These are phyloP conservation scores for Hanseniaspora thailandica DNA, from an alignment of 805 yeast genomes.

Conservation along the genomic window DNA sequence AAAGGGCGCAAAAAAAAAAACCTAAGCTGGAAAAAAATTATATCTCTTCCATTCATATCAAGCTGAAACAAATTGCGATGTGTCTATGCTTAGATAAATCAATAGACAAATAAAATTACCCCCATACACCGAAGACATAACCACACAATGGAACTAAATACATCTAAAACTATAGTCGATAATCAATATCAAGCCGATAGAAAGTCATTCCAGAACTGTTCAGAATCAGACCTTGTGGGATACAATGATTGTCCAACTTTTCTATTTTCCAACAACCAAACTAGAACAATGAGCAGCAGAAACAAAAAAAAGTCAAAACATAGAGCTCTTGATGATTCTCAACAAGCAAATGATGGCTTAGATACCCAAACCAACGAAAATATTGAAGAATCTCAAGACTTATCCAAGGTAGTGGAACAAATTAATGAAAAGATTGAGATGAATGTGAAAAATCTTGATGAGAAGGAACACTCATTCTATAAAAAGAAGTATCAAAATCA, in stretches of 20 bases:
- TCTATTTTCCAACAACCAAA: constrained; percentile 20
- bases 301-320: constrained; percentile 25
- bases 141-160: neutral
- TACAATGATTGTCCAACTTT: constrained; percentile 36
- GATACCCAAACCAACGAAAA: neutral
- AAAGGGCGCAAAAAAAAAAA: neutral
- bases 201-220: constrained; percentile 32
- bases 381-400: neutral
- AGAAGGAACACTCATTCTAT: constrained; percentile 2
- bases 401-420: neutral
- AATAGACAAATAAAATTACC: neutral
- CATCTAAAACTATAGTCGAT: constrained; percentile 17
- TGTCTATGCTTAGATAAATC: no score
- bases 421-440: neutral
- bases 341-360: neutral
- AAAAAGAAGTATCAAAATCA: neutral
- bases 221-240: constrained; percentile 33
- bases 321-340: neutral
- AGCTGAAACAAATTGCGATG: no score
- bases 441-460: neutral
- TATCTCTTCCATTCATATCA: no score
- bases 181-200: constrained; percentile 10
- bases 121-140: no score
- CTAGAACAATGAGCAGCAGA: constrained; percentile 10
- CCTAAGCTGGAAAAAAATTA: no score